phyloP scores from a whole-genome alignment of 2,329 filamentous ascomycete species.

The Cadophora gregata region DNA sequence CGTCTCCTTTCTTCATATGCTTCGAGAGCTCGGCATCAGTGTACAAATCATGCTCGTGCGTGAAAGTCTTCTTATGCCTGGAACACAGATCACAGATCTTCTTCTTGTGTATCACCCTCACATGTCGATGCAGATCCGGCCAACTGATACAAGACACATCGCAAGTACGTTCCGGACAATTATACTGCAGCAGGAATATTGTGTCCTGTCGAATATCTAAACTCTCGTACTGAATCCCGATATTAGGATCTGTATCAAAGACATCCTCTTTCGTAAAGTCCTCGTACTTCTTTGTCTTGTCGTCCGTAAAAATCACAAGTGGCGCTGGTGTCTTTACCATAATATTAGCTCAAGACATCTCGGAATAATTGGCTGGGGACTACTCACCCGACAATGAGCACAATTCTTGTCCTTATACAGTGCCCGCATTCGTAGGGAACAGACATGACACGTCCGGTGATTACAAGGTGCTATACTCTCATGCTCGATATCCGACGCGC shows the following conservation, averaged over 20 bases:
- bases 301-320: slow-evolving; percentile 92
- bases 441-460: slow-evolving; percentile 96
- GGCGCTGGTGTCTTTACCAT: slow-evolving; percentile 65
- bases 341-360: slow-evolving; percentile 44
- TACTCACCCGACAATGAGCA: slow-evolving; percentile 86
- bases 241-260: slow-evolving; percentile 78
- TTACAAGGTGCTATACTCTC: slow-evolving; percentile 92
- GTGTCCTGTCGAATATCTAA: slow-evolving; percentile 92
- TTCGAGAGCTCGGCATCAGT: slow-evolving; percentile 78
- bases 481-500: slow-evolving; percentile 87
- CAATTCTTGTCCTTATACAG: slow-evolving; percentile 97
- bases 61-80: slow-evolving; percentile 96
- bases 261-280: slow-evolving; percentile 80
- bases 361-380: neutral
- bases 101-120: slow-evolving; percentile 81
- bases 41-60: slow-evolving; percentile 95
- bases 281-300: slow-evolving; percentile 79
- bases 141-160: slow-evolving; percentile 85
- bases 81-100: slow-evolving; percentile 93
- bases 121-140: slow-evolving; percentile 81
- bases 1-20: slow-evolving; percentile 90
- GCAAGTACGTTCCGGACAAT: slow-evolving; percentile 86
- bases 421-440: slow-evolving; percentile 86
- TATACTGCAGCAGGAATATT: slow-evolving; percentile 85
- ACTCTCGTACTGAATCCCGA: slow-evolving; percentile 91